Conservation (phyloP, 805 yeast species). For the Ogataea trehaloabstinens region DNA sequence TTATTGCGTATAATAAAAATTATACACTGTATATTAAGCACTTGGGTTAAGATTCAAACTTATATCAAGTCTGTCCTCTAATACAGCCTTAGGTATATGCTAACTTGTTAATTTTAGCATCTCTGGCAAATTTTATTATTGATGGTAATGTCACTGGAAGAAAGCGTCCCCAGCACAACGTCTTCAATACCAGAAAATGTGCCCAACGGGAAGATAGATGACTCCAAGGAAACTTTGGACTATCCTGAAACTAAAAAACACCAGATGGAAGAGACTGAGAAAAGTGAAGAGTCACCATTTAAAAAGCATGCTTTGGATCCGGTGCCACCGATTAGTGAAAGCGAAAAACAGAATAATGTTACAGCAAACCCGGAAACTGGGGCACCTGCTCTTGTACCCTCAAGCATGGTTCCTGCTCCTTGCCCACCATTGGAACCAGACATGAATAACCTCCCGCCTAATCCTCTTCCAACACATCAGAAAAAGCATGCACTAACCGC, state of each 20-base stretch:
- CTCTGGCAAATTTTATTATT: conserved; percentile 1
- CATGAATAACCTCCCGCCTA: conserved; percentile 59
- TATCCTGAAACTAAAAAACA: conserved; percentile 6
- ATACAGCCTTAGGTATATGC: neutral
- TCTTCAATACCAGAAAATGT: conserved; percentile 12
- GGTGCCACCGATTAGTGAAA: neutral
- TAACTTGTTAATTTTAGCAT: neutral
- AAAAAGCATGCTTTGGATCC: conserved; percentile 3
- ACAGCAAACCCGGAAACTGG: conserved; percentile 15
- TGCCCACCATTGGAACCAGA: conserved; percentile 74
- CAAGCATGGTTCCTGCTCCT: conserved; percentile 60
- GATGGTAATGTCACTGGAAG: conserved; percentile 30
- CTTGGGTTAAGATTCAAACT: neutral
- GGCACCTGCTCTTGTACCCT: conserved; percentile 24
- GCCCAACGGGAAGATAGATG: conserved; percentile 12
- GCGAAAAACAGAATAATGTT: conserved; percentile 1
- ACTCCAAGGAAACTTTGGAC: conserved; percentile 5
- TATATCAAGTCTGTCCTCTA: neutral
- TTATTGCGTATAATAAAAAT: neutral
- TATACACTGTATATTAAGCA: neutral
- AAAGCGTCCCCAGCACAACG: conserved; percentile 17
- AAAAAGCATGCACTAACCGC: conserved; percentile 73
- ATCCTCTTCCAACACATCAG: conserved; percentile 82
- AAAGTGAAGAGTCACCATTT: conserved; percentile 3
- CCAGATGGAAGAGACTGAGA: conserved; percentile 8